Conservation (phyloP, 2,329 filamentous ascomycete genomes). For the Trichoderma hamatum region DNA sequence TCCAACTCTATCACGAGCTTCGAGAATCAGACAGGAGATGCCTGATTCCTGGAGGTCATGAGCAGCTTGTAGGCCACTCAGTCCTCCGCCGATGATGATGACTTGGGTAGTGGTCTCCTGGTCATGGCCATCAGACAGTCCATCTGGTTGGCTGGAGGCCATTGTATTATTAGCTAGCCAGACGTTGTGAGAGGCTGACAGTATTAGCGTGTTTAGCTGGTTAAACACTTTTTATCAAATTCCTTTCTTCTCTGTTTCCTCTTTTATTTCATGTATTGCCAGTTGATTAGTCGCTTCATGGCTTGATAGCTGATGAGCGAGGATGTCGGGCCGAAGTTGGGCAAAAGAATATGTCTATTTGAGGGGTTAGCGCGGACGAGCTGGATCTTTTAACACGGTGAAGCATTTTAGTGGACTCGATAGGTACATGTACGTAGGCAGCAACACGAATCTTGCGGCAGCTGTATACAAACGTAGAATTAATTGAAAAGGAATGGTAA, state of each 20-base stretch:
- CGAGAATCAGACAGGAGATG: constrained; percentile 49
- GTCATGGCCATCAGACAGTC: neutral
- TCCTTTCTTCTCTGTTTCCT: neutral
- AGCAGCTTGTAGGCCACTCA: constrained; percentile 45
- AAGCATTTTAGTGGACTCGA: neutral
- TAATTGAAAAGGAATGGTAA: too few relatives aligned
- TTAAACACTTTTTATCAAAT: neutral
- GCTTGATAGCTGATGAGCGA: neutral
- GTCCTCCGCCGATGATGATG: constrained; percentile 49
- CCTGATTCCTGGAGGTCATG: constrained; percentile 40
- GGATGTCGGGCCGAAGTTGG: constrained; percentile 1
- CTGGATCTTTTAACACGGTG: neutral
- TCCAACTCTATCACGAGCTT: constrained; percentile 54
- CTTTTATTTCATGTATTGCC: neutral
- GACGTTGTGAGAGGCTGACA: neutral
- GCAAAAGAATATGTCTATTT: neutral
- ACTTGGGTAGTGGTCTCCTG: neutral
- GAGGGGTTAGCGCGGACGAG: constrained; percentile 3
- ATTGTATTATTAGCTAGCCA: neutral
- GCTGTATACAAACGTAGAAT: too few relatives aligned
- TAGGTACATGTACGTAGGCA: too few relatives aligned
- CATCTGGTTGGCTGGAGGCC: neutral
- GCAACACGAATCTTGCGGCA: too few relatives aligned
- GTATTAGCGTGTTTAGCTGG: too few relatives aligned
- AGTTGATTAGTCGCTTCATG: neutral